phyloP scores from a whole-genome alignment of 2,329 filamentous ascomycete species.

The Colletotrichum liaoningense region DNA sequence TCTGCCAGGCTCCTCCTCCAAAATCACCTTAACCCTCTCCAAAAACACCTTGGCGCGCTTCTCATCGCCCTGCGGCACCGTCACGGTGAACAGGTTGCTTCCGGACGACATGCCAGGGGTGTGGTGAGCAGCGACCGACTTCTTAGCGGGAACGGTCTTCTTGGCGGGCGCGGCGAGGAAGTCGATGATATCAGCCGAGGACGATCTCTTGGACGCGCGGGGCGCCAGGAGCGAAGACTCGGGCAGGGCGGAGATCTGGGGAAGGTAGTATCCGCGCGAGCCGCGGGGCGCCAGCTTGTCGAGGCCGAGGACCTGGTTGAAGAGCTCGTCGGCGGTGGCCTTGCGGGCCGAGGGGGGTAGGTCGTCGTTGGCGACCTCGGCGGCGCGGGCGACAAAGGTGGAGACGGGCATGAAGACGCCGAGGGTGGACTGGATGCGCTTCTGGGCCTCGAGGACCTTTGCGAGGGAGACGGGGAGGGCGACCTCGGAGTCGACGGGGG shows the following conservation, averaged over 20 bases:
- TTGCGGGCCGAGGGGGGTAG: constrained; percentile 76
- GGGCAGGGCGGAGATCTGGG: constrained; percentile 74
- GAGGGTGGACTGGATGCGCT: constrained; percentile 80
- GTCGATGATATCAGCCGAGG: constrained; percentile 81
- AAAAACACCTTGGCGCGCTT: constrained; percentile 84
- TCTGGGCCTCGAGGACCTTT: constrained; percentile 83
- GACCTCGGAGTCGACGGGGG: constrained; percentile 66
- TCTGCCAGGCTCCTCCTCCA: constrained; percentile 84
- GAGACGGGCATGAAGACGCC: constrained; percentile 86
- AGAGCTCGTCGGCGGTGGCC: constrained; percentile 84
- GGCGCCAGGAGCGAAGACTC: constrained; percentile 52
- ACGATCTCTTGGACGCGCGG: constrained; percentile 43
- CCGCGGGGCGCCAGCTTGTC: constrained; percentile 54
- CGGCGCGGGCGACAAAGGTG: constrained; percentile 86
- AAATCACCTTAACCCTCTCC: constrained; percentile 83
- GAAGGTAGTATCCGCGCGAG: constrained; percentile 74
- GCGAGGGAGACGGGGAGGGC: constrained; percentile 82
- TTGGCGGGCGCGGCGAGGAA: constrained; percentile 67
- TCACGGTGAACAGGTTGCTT: constrained; percentile 84
- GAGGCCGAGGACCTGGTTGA: constrained; percentile 87
- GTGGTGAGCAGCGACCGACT: constrained; percentile 42
- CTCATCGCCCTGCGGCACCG: constrained; percentile 83
- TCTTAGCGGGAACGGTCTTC: constrained; percentile 38
- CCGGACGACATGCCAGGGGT: constrained; percentile 62
- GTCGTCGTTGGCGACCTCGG: constrained; percentile 88